Evolutionary conservation across 306 rosid species (phyloP).

Genomic region (Macrotyloma uniflorum): DNA sequence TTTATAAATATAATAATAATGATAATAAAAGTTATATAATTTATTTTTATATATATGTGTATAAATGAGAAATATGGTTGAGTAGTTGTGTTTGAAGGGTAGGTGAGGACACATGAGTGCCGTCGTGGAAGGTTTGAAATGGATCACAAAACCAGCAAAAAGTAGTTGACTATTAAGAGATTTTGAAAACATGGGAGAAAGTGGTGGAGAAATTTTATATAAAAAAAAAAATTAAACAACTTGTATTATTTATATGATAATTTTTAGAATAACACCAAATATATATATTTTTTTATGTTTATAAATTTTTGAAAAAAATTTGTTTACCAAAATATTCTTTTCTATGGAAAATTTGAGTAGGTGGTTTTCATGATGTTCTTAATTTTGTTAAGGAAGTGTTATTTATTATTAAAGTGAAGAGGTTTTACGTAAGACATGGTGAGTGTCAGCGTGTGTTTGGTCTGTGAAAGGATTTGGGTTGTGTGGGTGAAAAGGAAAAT

Average conservation of each 20-base stretch:
- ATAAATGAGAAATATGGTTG: no score
- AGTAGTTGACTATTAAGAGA: neutral
- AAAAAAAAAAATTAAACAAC: neutral
- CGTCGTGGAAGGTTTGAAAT: conserved; percentile 16
- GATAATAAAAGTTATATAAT: no score
- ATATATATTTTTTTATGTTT: neutral
- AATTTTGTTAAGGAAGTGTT: no score
- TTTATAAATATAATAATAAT: no score
- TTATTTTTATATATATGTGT: no score
- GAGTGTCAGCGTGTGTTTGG: neutral
- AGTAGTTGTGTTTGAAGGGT: conserved; percentile 9
- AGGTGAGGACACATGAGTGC: conserved; percentile 30
- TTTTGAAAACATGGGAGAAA: neutral
- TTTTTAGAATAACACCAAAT: no score
- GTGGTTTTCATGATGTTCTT: no score
- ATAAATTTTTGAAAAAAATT: neutral
- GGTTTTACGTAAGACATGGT: neutral
- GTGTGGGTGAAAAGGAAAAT: neutral
- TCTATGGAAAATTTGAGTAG: no score
- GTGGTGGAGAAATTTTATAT: neutral
- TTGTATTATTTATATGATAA: neutral
- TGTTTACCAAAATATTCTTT: neutral
- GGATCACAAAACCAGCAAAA: conserved; percentile 6
- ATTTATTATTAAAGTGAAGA: no score
- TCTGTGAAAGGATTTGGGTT: no score